Evolutionary conservation across 495 filamentous ascomycete species (phyloP).

Genomic region (Aspergillus nanangensis): DNA sequence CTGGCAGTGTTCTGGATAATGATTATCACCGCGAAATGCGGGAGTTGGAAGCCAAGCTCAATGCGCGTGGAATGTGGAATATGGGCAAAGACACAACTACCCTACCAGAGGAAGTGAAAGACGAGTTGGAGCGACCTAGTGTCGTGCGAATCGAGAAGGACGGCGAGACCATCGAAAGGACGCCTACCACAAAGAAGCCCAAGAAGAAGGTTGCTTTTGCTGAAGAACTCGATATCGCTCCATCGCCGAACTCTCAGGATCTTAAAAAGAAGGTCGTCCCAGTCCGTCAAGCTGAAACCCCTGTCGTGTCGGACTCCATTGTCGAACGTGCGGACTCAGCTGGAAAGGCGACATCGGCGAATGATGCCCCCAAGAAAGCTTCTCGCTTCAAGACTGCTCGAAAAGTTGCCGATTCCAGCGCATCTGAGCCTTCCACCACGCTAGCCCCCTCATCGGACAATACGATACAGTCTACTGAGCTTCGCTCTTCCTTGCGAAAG

Average conservation of each 20-base stretch:
- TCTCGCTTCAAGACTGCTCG: constrained; percentile 42
- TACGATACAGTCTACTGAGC: constrained; percentile 11
- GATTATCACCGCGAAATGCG: constrained; percentile 78
- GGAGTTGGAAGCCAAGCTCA: constrained; percentile 72
- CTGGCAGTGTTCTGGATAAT: constrained; percentile 54
- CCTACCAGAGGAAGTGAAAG: constrained; percentile 29
- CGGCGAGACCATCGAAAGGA: constrained; percentile 4
- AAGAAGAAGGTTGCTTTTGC: constrained; percentile 81
- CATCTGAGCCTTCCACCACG: constrained; percentile 7
- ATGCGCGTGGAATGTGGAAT: constrained; percentile 50
- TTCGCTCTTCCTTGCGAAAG: constrained; percentile 10
- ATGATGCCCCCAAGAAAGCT: constrained; percentile 32
- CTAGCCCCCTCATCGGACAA: constrained; percentile 3
- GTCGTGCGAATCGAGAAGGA: constrained; percentile 13
- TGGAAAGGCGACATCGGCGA: constrained; percentile 11
- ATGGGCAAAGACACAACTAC: constrained; percentile 40
- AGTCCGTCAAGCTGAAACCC: constrained; percentile 31
- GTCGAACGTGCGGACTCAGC: constrained; percentile 37
- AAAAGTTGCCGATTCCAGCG: constrained; percentile 6
- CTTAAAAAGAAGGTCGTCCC: constrained; percentile 24
- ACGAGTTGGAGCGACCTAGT: constrained; percentile 24
- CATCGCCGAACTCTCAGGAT: constrained; percentile 25
- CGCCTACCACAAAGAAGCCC: constrained; percentile 26
- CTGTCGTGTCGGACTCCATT: constrained; percentile 40
- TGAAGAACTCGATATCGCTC: constrained; percentile 66